Conservation (phyloP, 1,284 basidiomycete species). For the Sanghuangporus sanghuang region DNA sequence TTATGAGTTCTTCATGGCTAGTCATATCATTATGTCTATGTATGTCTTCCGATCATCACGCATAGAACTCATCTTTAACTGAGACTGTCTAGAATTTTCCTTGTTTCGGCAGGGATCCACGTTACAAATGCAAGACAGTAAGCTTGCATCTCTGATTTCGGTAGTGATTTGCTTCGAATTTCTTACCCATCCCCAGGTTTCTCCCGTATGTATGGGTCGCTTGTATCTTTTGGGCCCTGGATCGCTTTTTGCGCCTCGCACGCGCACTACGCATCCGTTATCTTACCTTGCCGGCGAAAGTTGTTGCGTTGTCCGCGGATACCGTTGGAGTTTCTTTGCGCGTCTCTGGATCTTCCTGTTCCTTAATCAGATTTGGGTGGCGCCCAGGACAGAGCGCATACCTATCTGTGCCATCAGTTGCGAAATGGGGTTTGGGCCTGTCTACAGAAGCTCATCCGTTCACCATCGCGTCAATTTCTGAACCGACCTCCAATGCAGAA, state of each 20-base stretch:
- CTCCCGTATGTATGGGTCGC: constrained; percentile 34
- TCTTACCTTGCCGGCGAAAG: constrained; percentile 23
- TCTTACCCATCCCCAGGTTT: constrained; percentile 21
- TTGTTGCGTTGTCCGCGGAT: constrained; percentile 36
- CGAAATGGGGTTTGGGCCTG: constrained; percentile 18
- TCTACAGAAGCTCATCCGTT: constrained; percentile 41
- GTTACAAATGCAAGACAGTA: neutral
- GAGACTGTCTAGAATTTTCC: constrained; percentile 25
- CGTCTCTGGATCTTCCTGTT: constrained; percentile 18
- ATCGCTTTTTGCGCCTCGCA: constrained; percentile 33
- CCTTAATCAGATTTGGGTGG: constrained; percentile 27
- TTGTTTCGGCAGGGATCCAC: constrained; percentile 2
- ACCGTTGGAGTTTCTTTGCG: constrained; percentile 35
- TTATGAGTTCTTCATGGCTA: constrained; percentile 45
- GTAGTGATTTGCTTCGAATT: neutral
- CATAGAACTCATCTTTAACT: neutral
- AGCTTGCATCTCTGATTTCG: neutral
- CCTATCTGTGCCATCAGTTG: constrained; percentile 34
- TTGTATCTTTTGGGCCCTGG: constrained; percentile 42
- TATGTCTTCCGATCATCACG: constrained; percentile 17
- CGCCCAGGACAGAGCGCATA: constrained; percentile 43
- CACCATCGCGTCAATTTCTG: constrained; percentile 35
- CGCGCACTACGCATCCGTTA: constrained; percentile 24
- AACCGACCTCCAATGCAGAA: constrained; percentile 14
- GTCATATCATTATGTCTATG: constrained; percentile 38